phyloP scores from a whole-genome alignment of 371 early-diverging fungal species.

The Phascolomyces articulosus region DNA sequence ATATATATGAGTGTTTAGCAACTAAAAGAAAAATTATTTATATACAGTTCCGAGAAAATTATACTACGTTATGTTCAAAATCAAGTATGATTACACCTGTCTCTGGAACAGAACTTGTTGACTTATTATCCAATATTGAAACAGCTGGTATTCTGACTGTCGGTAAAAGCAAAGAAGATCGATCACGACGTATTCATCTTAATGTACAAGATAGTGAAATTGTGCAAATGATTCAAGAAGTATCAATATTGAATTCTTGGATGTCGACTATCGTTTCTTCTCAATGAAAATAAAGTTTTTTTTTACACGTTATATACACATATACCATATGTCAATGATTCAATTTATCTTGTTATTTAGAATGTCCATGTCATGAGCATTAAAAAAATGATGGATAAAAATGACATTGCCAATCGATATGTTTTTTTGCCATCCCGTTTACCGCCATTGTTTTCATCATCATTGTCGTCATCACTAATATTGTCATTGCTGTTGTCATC shows the following conservation, averaged over 20 bases:
- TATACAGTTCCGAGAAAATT: constrained; percentile 56
- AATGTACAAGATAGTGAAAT: constrained; percentile 54
- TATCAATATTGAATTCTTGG: constrained; percentile 22
- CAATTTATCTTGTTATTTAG: too few species aligned
- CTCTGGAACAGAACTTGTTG: constrained; percentile 76
- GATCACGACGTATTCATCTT: constrained; percentile 48
- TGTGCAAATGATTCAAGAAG: constrained; percentile 42
- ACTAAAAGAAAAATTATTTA: constrained; percentile 12
- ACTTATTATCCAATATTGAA: constrained; percentile 76
- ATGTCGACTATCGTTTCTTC: constrained; percentile 2
- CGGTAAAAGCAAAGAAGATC: constrained; percentile 55
- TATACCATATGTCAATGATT: too few species aligned
- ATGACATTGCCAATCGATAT: too few species aligned
- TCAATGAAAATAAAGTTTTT: constrained; percentile 3
- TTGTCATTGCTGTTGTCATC: too few species aligned
- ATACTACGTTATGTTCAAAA: constrained; percentile 49
- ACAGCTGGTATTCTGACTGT: constrained; percentile 69
- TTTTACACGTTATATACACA: background rate
- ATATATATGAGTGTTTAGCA: background rate
- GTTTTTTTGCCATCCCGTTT: too few species aligned
- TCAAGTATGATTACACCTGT: constrained; percentile 59
- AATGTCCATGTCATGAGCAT: too few species aligned
- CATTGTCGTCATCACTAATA: background rate
- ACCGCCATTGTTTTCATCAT: too few species aligned
- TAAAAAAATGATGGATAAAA: too few species aligned